phyloP scores from a whole-genome alignment of 169 alveolate genomes.

The Theileria equi region DNA sequence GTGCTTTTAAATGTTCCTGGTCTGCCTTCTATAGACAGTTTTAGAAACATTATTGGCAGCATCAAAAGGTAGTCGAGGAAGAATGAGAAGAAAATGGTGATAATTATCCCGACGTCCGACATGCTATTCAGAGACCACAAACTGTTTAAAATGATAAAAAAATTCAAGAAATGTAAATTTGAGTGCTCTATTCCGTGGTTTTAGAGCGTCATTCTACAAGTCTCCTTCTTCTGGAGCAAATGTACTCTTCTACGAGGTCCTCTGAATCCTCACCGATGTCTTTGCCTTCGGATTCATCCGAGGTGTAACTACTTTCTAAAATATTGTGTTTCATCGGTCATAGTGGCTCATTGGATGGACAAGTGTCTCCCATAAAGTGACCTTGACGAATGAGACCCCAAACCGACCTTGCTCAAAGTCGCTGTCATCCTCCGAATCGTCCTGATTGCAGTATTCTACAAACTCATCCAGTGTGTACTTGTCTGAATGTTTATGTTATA shows the following conservation, averaged over 20 bases:
- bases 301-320: conserved; percentile 13
- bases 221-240: conserved; percentile 5
- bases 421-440: no score
- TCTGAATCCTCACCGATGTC: conserved; percentile 62
- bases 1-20: no score
- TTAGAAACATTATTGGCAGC: no score
- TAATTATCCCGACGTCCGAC: no score
- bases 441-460: conserved; percentile 28
- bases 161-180: no score
- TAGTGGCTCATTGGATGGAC: not conserved
- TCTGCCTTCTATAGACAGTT: no score
- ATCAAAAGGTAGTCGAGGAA: no score
- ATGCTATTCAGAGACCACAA: no score
- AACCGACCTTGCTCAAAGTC: no score
- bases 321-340: not conserved
- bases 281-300: conserved; percentile 18
- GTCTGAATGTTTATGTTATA: not conserved
- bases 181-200: not conserved
- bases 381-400: no score
- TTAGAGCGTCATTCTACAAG: not conserved
- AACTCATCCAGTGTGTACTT: conserved; percentile 44
- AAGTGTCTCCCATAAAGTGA: not conserved
- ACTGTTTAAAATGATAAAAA: no score
- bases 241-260: conserved; percentile 58
- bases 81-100: no score